Conservation (phyloP, 768 basidiomycete genomes). For the Xerocomellus chrysenteron region DNA sequence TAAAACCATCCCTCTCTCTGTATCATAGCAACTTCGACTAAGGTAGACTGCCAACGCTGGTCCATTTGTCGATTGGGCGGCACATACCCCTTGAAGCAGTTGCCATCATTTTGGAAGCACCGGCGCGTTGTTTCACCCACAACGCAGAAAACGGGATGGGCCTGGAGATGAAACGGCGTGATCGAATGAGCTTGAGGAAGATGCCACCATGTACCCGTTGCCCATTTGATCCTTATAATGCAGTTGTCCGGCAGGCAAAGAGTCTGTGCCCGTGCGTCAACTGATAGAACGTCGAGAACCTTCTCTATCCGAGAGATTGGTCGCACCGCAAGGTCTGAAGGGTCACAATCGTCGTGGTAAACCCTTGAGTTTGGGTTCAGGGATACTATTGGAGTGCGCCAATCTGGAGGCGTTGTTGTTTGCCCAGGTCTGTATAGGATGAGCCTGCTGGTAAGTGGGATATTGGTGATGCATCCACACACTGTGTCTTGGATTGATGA, state of each 20-base stretch:
- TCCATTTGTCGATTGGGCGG: too few relatives aligned
- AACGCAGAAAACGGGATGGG: too few relatives aligned
- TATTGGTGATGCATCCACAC: neutral
- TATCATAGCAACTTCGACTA: too few relatives aligned
- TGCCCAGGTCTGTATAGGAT: neutral
- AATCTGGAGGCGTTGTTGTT: too few relatives aligned
- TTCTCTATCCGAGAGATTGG: too few relatives aligned
- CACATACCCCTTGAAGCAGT: too few relatives aligned
- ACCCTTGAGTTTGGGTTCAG: slow-evolving; percentile 7
- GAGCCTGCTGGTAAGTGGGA: neutral
- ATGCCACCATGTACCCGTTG: neutral
- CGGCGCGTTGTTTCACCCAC: too few relatives aligned
- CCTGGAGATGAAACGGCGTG: slow-evolving; percentile 34
- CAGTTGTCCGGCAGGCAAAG: slow-evolving; percentile 33
- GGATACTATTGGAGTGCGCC: neutral
- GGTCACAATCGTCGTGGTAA: neutral
- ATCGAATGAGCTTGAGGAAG: neutral
- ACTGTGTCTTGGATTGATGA: neutral
- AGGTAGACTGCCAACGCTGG: neutral
- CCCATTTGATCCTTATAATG: neutral
- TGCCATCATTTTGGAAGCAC: too few relatives aligned
- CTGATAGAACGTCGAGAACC: neutral
- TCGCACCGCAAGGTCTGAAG: neutral
- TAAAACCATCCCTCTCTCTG: too few relatives aligned
- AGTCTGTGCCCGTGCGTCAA: neutral